These are phyloP conservation scores for Cutaneotrichosporon mucoides DNA, from an alignment of 1,284 basidiomycete genomes.

Conservation along the genomic window DNA sequence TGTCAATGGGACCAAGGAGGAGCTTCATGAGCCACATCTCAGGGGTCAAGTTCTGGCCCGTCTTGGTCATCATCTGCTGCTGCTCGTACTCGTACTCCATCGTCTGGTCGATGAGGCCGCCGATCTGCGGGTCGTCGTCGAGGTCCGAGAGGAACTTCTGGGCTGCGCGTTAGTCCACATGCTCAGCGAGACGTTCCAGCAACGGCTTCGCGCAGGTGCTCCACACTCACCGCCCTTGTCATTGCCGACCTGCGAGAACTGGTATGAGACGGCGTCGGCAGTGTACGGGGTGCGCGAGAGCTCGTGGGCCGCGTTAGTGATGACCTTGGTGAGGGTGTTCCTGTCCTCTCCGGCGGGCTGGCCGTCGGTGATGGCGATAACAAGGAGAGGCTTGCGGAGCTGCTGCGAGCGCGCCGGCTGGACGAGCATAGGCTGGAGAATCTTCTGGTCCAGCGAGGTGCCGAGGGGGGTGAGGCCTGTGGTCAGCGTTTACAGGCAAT, in stretches of 20 bases:
- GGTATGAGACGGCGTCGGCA: constrained; percentile 17
- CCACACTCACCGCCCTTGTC: constrained; percentile 28
- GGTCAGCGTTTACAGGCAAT: constrained; percentile 17
- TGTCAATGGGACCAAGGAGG: constrained; percentile 17
- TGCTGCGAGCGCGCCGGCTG: constrained; percentile 44
- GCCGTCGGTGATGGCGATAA: constrained; percentile 50
- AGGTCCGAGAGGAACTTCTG: constrained; percentile 20
- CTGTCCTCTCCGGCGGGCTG: constrained; percentile 49
- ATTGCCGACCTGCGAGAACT: constrained; percentile 22
- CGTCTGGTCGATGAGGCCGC: constrained; percentile 19
- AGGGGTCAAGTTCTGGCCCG: constrained; percentile 32
- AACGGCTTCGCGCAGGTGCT: too few relatives aligned
- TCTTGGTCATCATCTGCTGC: constrained; percentile 18
- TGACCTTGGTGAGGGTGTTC: constrained; percentile 30
- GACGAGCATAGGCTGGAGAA: constrained; percentile 52
- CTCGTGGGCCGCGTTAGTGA: constrained; percentile 29
- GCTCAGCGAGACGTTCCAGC: constrained; percentile 17
- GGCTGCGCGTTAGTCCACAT: constrained; percentile 19
- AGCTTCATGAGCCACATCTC: constrained; percentile 21
- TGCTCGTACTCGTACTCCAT: constrained; percentile 21
- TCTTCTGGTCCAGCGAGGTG: constrained; percentile 50
- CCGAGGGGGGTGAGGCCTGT: constrained; percentile 49
- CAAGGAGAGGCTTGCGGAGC: constrained; percentile 51
- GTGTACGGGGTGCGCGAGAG: constrained; percentile 32
- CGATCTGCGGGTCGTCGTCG: constrained; percentile 19